Base-by-base conservation (phyloP, 805 yeast species). In the Cyberlindnera maclurae region DNA sequence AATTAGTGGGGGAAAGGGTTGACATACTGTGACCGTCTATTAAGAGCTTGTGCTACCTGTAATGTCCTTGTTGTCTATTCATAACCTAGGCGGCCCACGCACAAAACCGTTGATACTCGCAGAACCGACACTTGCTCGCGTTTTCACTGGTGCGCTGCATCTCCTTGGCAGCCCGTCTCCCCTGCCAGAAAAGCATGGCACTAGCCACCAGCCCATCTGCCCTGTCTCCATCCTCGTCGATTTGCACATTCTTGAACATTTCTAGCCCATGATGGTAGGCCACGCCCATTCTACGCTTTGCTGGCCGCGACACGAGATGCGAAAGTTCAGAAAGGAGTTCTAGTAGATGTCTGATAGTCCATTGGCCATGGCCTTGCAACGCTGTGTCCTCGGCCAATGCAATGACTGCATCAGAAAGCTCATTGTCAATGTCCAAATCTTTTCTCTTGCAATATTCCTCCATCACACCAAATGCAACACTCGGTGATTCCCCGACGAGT, bases 161-260 rank as follows among this genome's bases (percentile, higher is more conserved):
- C 6, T 68, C 69, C 24, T 49, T 51, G 2, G 85, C 83, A 3
- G 53, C 55, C 33, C 82, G 58, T 26, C 57, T 48, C 0, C 88
- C 88, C 47, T 64, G 62, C 88, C 88, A 82, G 45, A 77, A 72
- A 17, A 52, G 51, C 37, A 71, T 46, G 3, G 77, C 64, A 10
- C 54, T 46, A 0, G 44, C 33, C 2, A 71, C 53, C 7, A 61
- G 54, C 3, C 45, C 27, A 1, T 58, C 43, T 3, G 75, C 49
- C 11, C 44, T 50, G 0, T 45, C 36, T 5, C 52, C 49, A 35
- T 68, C 61, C 49, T 65, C 77, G 3, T 55, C 40, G 38, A 71
- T 72, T 8, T 51, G 34, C 0, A 64, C 51, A 15, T 66, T 66
- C 18, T 64, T 58, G 47, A 79, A 73, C 4, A 69, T 63, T 15